phyloP scores from a whole-genome alignment of 768 basidiomycete species.

The Xerocomus spinulosus region DNA sequence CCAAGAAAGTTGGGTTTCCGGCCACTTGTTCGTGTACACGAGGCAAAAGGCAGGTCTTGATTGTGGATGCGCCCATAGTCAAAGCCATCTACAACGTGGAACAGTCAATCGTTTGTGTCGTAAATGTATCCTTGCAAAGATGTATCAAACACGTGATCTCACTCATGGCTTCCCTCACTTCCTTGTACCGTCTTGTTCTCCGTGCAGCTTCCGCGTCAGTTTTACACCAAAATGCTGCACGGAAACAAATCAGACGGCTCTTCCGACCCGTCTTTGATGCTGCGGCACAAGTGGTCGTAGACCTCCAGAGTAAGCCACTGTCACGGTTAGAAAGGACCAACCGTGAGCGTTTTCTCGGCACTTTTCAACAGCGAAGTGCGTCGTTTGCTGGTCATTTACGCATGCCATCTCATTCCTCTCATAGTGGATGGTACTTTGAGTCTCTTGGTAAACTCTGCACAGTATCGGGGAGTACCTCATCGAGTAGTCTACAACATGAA shows the following conservation, averaged over 20 bases:
- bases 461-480: conserved; percentile 60
- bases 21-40: conserved; percentile 13
- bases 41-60: conserved; percentile 13
- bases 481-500: conserved; percentile 49
- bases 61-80: too few relatives aligned
- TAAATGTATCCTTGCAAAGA: not conserved
- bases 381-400: not conserved
- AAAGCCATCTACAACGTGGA: too few relatives aligned
- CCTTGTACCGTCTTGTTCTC: conserved; percentile 57
- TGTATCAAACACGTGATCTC: conserved; percentile 20
- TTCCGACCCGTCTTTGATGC: conserved; percentile 54
- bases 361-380: conserved; percentile 56
- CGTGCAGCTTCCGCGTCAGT: conserved; percentile 55
- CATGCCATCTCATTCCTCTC: conserved; percentile 11
- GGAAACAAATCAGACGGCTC: conserved; percentile 41
- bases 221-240: conserved; percentile 44
- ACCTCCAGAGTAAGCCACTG: conserved; percentile 34
- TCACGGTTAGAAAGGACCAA: conserved; percentile 26
- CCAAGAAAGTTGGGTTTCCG: conserved; percentile 13
- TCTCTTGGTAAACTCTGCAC: conserved; percentile 57
- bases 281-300: conserved; percentile 41
- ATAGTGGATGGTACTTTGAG: conserved; percentile 67
- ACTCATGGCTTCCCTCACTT: conserved; percentile 38
- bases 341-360: conserved; percentile 40
- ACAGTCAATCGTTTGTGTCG: too few relatives aligned